A percentile compares a stretch with the other conserved stretches of the same genome.
phyloP scores from a whole-genome alignment of 179 eudicot genomes.

The Heliamphora pulchella region DNA sequence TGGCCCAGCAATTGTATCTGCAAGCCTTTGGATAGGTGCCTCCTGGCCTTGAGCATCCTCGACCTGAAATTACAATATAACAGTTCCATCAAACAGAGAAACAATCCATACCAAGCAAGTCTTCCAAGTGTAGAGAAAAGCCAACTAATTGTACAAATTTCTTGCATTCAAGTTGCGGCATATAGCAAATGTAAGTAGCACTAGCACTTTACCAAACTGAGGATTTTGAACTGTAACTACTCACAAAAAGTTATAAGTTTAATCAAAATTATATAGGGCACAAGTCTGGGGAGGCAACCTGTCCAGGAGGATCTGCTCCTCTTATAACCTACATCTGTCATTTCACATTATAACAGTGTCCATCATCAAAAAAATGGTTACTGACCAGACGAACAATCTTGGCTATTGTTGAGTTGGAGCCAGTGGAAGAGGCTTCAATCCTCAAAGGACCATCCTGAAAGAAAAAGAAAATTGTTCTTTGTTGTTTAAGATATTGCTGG shows the following conservation, averaged over 20 bases:
- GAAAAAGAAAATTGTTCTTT: neutral
- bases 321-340: neutral
- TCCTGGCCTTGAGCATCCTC: slow-evolving; percentile 99
- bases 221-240: neutral
- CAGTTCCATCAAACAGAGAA: neutral
- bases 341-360: neutral
- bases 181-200: neutral
- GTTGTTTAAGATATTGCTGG: neutral
- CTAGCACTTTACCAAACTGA: neutral
- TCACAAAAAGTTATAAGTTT: neutral
- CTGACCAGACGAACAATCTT: slow-evolving; percentile 82
- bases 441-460: slow-evolving; percentile 93
- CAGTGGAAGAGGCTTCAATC: slow-evolving; percentile 83
- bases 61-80: slow-evolving; percentile 41
- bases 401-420: slow-evolving; percentile 86
- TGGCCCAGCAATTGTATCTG: slow-evolving; percentile 94
- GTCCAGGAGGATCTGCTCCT: neutral
- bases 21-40: slow-evolving; percentile 97
- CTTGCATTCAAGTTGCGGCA: slow-evolving; percentile 7
- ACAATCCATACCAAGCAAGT: neutral
- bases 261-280: neutral
- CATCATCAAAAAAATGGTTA: slow-evolving; percentile 5
- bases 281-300: slow-evolving; percentile 5
- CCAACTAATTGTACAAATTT: neutral
- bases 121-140: neutral